Base-by-base conservation (phyloP, 2,329 filamentous ascomycete genomes). In the Ceratocystis alfenasii region DNA sequence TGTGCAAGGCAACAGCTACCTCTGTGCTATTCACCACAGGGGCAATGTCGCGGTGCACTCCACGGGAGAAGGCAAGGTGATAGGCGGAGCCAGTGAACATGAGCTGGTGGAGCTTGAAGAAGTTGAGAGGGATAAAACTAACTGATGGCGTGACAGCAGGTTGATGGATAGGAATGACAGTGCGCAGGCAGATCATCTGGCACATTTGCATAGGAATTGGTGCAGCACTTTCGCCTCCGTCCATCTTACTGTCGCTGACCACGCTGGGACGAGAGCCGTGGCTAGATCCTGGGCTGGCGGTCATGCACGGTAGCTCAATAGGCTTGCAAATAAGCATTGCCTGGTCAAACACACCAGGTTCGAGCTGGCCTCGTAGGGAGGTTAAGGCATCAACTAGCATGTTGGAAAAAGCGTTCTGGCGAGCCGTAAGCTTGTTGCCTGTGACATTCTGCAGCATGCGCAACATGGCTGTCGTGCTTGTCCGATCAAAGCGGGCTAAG, bases 101-200 rank as follows among this genome's bases (percentile, higher is more conserved):
- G 68, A 86, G 80, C 73, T 89, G 87, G 67, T 86, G 84, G 6
- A 81, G 77, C 69, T 83, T 84, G 76, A 89, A 88, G 69, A 89
- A 84, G 57, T 76, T 80, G 36, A 88, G 75, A 0, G 87, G 85
- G 1, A 81, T 78, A 69, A 87, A 87, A 65, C 80, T 78, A 70
- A 83, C 81, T 33, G 79, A 78, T 1, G 80, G 75, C 25, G 80
- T 79, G 1, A 76, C 75, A 7, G 82, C 73, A 15, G 33, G 55
- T 17, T 65, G 63, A 69, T 87, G 83, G 33, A 88, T 83, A 1
- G 83, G 83, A 20, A 86, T 80, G 53, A 88, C 80, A 17, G 85
- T 75, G 59, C 80, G 80, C 72, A 88, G 83, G n/a, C 81, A 74
- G 41, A 85, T 76, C 70, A 85, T 73, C 57, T 67, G 1, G 72